Evolutionary conservation across 23 red algal species (phyloP).

Genomic region (Gracilaria domingensis): DNA sequence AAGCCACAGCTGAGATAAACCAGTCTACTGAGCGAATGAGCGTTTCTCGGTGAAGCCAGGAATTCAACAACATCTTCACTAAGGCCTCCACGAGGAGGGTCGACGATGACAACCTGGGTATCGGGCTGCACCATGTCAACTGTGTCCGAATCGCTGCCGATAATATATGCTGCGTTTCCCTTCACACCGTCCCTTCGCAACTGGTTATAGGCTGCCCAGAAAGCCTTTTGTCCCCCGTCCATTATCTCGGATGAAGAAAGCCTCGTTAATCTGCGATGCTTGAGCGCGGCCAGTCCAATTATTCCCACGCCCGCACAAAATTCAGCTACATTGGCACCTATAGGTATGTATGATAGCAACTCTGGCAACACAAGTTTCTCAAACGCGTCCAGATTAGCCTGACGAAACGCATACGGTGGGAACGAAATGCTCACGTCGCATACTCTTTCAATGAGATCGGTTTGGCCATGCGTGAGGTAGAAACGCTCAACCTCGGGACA

Average conservation of each 20-base stretch:
- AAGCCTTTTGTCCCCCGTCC: constrained; percentile 39
- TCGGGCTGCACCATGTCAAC: constrained; percentile 47
- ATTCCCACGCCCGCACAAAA: constrained; percentile 93
- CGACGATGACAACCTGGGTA: constrained; percentile 72
- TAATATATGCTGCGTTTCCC: constrained; percentile 37
- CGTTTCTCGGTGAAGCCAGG: constrained; percentile 12
- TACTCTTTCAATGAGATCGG: constrained; percentile 31
- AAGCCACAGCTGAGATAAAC: constrained; percentile 88
- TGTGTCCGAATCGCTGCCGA: constrained; percentile 59
- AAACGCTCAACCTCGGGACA: constrained; percentile 49
- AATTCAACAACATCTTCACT: constrained; percentile 58
- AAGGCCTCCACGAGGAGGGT: constrained; percentile 86
- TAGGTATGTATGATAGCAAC: constrained; percentile 62
- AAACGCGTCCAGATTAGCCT: constrained; percentile 86
- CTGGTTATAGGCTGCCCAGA: constrained; percentile 26
- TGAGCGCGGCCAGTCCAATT: constrained; percentile 74
- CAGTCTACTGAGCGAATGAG: constrained; percentile 40
- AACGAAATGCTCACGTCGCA: constrained; percentile 65
- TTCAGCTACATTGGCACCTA: constrained; percentile 52
- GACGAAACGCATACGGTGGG: constrained; percentile 70
- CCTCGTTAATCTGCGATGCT: constrained; percentile 18
- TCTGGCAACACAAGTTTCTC: constrained; percentile 64
- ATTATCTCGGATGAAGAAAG: constrained; percentile 79
- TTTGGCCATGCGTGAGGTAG: constrained; percentile 44
- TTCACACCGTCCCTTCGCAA: constrained; percentile 35